Conservation (phyloP, 495 filamentous ascomycete species). For the Hypoxylon trugodes region DNA sequence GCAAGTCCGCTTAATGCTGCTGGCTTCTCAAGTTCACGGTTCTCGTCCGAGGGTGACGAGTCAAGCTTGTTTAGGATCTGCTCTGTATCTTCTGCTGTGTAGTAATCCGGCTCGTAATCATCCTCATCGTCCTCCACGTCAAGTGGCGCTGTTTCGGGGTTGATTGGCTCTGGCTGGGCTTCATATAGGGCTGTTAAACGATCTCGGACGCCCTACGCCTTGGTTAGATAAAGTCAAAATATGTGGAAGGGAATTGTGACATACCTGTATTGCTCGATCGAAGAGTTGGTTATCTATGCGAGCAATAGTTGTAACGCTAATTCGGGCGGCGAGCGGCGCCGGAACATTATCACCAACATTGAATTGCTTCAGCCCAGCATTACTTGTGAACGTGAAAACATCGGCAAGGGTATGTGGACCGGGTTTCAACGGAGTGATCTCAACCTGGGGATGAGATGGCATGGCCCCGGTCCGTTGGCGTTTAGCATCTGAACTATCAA, state of each 20-base stretch:
- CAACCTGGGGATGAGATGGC: constrained; percentile 49
- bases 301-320: constrained; percentile 74
- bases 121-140: constrained; percentile 83
- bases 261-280: constrained; percentile 71
- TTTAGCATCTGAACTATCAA: constrained; percentile 63
- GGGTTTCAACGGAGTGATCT: constrained; percentile 71
- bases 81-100: constrained; percentile 73
- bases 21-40: constrained; percentile 39
- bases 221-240: constrained; percentile 50
- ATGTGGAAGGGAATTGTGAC: constrained; percentile 57
- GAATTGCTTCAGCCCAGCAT: constrained; percentile 75
- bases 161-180: constrained; percentile 51
- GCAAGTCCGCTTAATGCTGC: constrained; percentile 43
- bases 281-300: constrained; percentile 69
- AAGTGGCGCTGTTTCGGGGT: constrained; percentile 57
- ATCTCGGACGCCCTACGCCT: constrained; percentile 47
- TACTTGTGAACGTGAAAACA: constrained; percentile 83
- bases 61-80: constrained; percentile 76
- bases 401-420: constrained; percentile 80
- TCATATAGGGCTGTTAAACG: constrained; percentile 49
- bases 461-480: constrained; percentile 47
- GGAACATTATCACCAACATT: constrained; percentile 79
- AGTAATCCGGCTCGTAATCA: constrained; percentile 87
- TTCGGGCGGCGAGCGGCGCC: constrained; percentile 74
- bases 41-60: constrained; percentile 63